phyloP scores from a whole-genome alignment of 2,329 filamentous ascomycete genomes.

The Trichophaea hybrida region DNA sequence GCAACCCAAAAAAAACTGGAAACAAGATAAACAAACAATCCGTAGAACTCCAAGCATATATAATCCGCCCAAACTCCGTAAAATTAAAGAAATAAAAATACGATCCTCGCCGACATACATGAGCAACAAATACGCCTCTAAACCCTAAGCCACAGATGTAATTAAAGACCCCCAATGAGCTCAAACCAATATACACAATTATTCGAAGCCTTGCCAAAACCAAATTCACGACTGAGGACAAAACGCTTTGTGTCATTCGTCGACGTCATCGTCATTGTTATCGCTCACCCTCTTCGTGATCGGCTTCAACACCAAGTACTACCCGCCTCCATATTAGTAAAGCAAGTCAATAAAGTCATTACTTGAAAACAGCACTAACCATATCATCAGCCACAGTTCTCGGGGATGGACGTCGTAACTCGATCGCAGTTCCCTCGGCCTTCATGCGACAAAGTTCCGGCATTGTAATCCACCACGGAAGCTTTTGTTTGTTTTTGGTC shows the following conservation, averaged over 20 bases:
- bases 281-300: neutral
- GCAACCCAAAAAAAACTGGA: too few relatives aligned
- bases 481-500: neutral
- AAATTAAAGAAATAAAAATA: too few relatives aligned
- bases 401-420: neutral
- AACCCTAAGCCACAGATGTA: too few relatives aligned
- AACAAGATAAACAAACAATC: too few relatives aligned
- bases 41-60: too few relatives aligned
- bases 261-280: neutral
- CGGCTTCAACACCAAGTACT: neutral
- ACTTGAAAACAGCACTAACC: neutral
- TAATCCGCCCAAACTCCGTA: too few relatives aligned
- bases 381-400: conserved; percentile 1
- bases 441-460: conserved; percentile 2
- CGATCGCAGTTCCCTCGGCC: neutral
- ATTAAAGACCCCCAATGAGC: too few relatives aligned
- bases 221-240: too few relatives aligned
- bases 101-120: too few relatives aligned
- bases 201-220: too few relatives aligned
- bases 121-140: too few relatives aligned
- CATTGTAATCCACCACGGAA: conserved; percentile 1
- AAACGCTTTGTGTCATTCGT: neutral
- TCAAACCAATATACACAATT: too few relatives aligned
- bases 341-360: neutral
- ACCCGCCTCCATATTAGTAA: neutral